Evolutionary conservation across 805 yeast genomes (phyloP), one percentile per base, ranked within the genome.

Genomic region (Dipodascopsis tothii): DNA sequence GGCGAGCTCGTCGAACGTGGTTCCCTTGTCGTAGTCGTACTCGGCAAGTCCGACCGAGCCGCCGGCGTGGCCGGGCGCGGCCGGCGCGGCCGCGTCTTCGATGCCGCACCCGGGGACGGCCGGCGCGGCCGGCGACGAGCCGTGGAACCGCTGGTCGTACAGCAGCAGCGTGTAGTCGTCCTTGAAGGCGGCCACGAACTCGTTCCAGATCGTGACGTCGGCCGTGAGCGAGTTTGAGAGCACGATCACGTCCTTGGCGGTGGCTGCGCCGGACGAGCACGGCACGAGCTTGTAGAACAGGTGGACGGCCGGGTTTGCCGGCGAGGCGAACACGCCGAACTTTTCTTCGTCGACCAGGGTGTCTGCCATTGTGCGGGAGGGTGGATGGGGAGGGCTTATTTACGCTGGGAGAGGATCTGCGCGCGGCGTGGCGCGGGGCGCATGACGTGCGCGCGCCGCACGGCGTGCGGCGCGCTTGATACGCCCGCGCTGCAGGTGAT

Each of bases 71-170:
- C 28, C 40, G 17, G 35, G 37, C 21, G 35, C 28, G 9, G 35
- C 43, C 5, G 34, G 30, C n/a, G n/a, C n/a, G n/a, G n/a, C n/a
- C n/a, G n/a, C n/a, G 30, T 25, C 14, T 9, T 25, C 30, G 30
- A 25, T 14, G 9, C 30, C 30, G 9, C 11, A 14, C 30, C 14
- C 30, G 14, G 30, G 9, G 30, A 25, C 30, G 9, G 9, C 11
- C 9, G 30, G 30, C 11, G 9, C 30, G 30, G 9, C 14, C 19
- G 53, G 53, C 18, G 53, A 49, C 19, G 37, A 34, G 23, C 53
- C 53, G 27, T 49, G 53, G 30, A 49, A 49, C 3, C 53, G 40
- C 36, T 49, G 53, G 21, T 49, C 53, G 35, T 49, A 49, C 37
- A 49, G 41, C 3, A 49, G 21, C 9, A 49, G 32, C 16, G 51